Evolutionary conservation across 2,329 filamentous ascomycete genomes (phyloP).

Genomic region (Acrocalymma vagum): DNA sequence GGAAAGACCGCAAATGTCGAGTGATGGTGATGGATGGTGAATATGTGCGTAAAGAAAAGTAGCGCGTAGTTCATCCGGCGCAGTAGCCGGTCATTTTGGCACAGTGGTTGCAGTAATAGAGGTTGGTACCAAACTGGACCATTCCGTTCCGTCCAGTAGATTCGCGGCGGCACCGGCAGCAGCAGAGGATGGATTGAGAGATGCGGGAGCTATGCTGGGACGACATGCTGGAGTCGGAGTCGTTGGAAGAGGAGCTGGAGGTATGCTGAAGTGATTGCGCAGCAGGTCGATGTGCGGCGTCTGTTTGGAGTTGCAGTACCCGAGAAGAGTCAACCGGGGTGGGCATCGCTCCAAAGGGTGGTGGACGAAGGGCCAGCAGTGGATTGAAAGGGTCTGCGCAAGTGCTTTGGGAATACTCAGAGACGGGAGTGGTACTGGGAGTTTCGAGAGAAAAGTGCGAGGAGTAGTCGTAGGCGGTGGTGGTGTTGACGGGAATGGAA

Average conservation of each 20-base stretch:
- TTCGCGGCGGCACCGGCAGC: constrained; percentile 45
- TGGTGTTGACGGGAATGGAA: constrained; percentile 32
- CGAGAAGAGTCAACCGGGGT: constrained; percentile 39
- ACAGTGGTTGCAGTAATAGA: constrained; percentile 52
- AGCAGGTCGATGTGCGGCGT: constrained; percentile 43
- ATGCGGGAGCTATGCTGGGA: constrained; percentile 18
- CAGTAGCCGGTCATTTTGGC: constrained; percentile 50
- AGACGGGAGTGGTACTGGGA: constrained; percentile 29
- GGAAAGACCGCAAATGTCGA: too few relatives aligned
- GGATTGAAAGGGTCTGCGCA: constrained; percentile 43
- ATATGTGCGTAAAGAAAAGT: too few relatives aligned
- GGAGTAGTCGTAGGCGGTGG: too few relatives aligned
- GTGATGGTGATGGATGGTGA: too few relatives aligned
- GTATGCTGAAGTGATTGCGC: constrained; percentile 35
- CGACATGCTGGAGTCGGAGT: constrained; percentile 16
- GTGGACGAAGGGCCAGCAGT: constrained; percentile 40
- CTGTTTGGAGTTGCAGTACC: constrained; percentile 49
- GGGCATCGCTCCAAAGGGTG: constrained; percentile 27
- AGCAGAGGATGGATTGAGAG: constrained; percentile 30
- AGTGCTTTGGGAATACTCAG: constrained; percentile 31
- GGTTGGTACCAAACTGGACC: constrained; percentile 48
- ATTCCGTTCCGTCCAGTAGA: constrained; percentile 34
- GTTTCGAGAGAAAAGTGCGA: constrained; percentile 45
- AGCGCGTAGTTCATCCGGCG: constrained; percentile 32
- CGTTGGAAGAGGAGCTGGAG: constrained; percentile 18